Evolutionary conservation across 331 rosid species (phyloP), one percentile per base, ranked within the genome.

Genomic region (Acacia concinna): DNA sequence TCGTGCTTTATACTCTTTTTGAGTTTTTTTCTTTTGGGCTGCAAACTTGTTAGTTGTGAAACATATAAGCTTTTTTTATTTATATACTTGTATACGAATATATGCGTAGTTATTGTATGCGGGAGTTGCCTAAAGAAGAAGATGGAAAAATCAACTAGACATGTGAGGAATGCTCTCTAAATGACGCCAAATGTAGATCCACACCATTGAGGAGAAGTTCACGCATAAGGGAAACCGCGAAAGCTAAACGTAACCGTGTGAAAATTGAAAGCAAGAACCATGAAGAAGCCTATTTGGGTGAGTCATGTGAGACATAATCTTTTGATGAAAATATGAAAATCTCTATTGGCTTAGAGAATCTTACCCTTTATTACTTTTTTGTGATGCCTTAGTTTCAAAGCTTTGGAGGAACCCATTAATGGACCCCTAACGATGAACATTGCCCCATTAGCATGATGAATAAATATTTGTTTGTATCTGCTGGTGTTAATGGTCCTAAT

Each of bases 91-190:
- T 40, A 12, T 75, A n/a, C n/a, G n/a, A n/a, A n/a, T n/a, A 32
- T 41, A 4, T 47, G 62, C 62, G 37, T 67, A 81, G 88, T 43
- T 85, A 85, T 74, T 85, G 83, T 70, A 20, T 41, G 3, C 60
- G 44, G 4, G 49, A 81, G 52, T 38, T 74, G 40, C 78, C 14
- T 23, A 75, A n/a, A 65, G 78, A 81, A 17, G 79, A 81, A 9
- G 51, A 74, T 73, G 83, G 71, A 71, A 68, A 8, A 4, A 8
- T 78, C n/a, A 54, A 57, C 32, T 85, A 83, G 83, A 85, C 47
- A 69, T 85, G 85, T 40, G 75, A 68, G 62, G 83, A 81, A 41
- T 85, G 81, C 40, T 44, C 75, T 72, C 80, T 78, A 73, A 32
- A 9, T 27, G 41, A 51, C 47, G 66, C 81, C 69, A 74, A 78